A percentile compares a stretch with the other conserved stretches of the same genome.
Conservation (phyloP, 1,139 yeast genomes). For the Taphrina betulina region DNA sequence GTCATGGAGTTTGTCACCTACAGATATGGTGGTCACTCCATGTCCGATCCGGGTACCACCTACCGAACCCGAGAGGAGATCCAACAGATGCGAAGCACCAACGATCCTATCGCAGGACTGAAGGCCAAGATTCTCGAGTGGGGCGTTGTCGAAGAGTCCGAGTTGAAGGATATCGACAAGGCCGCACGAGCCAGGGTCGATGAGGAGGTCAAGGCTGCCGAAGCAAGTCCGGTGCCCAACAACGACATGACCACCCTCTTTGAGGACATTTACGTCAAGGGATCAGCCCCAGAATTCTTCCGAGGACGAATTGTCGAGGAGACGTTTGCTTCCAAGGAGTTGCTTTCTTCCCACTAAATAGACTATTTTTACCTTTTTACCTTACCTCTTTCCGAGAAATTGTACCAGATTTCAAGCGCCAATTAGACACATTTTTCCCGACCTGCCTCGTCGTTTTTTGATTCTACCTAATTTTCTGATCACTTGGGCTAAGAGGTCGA, state of each 20-base stretch:
- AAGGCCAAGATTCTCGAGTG: constrained; percentile 80
- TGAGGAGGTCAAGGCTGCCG: constrained; percentile 91
- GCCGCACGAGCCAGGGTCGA: constrained; percentile 94
- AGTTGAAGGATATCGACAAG: constrained; percentile 86
- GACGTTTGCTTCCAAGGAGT: constrained; percentile 31
- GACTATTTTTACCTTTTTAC: not conserved
- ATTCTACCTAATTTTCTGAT: too few relatives aligned
- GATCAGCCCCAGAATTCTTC: constrained; percentile 84
- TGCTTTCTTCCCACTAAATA: constrained; percentile 15
- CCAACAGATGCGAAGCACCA: constrained; percentile 97
- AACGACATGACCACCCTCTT: constrained; percentile 91
- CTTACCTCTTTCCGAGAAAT: too few relatives aligned
- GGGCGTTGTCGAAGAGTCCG: constrained; percentile 86
- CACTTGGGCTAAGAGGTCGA: too few relatives aligned
- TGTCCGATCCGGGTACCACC: constrained; percentile 34
- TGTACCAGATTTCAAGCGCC: too few relatives aligned
- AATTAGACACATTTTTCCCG: too few relatives aligned
- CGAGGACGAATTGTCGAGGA: constrained; percentile 97
- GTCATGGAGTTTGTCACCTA: constrained; percentile 96
- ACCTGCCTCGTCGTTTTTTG: too few relatives aligned
- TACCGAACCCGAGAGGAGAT: constrained; percentile 88
- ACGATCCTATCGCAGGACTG: constrained; percentile 96
- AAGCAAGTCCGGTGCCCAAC: constrained; percentile 91
- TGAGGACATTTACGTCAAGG: constrained; percentile 95
- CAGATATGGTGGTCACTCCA: constrained; percentile 98